Conservation (phyloP, 2,329 filamentous ascomycete genomes). For the Alternaria gaisen region DNA sequence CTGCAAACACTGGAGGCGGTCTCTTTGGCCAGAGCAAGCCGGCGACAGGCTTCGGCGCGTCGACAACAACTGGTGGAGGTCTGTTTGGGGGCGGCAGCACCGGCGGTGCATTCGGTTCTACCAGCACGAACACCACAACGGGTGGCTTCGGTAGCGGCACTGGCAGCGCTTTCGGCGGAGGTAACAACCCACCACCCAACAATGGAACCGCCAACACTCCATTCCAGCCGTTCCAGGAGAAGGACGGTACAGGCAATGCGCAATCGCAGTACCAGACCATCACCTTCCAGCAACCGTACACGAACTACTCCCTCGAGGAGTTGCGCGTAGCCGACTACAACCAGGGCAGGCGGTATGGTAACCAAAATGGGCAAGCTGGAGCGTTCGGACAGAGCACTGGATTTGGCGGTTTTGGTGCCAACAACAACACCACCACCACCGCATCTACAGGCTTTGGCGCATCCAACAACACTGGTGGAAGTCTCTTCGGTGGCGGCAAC, state of each 20-base stretch:
- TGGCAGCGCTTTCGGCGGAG: constrained; percentile 44
- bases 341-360: constrained; percentile 84
- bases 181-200: constrained; percentile 39
- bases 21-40: constrained; percentile 45
- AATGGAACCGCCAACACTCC: constrained; percentile 71
- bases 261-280: constrained; percentile 79
- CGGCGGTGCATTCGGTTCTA: constrained; percentile 38
- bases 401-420: constrained; percentile 59
- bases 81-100: constrained; percentile 44
- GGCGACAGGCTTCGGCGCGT: constrained; percentile 37
- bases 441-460: constrained; percentile 60
- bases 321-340: constrained; percentile 80
- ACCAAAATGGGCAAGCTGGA: constrained; percentile 79
- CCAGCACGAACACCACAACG: constrained; percentile 26
- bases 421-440: constrained; percentile 46
- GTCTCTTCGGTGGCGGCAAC: constrained; percentile 55
- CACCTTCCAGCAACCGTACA: constrained; percentile 79
- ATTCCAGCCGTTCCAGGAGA: constrained; percentile 76
- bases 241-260: constrained; percentile 68
- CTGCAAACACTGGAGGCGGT: constrained; percentile 38
- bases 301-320: constrained; percentile 86
- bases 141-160: constrained; percentile 36
- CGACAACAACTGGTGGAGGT: constrained; percentile 35
- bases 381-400: constrained; percentile 77
- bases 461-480: constrained; percentile 53